Conservation (phyloP, 2,329 filamentous ascomycete genomes). For the Neophaeococcomyces mojaviensis region DNA sequence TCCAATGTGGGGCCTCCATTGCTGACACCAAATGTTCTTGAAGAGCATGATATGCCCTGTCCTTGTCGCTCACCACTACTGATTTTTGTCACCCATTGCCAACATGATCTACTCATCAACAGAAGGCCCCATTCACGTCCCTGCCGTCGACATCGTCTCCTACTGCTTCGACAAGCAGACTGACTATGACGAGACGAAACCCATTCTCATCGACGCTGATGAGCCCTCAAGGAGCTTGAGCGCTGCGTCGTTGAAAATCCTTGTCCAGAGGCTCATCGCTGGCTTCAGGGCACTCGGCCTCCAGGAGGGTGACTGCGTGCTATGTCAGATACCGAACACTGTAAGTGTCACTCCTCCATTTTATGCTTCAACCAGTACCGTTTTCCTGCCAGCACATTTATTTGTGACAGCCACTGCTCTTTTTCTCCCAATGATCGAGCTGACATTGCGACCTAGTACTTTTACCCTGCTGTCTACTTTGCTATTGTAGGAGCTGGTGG, state of each 20-base stretch:
- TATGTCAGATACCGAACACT: conserved; percentile 2
- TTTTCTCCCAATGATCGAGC: background rate
- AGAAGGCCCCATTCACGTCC: conserved; percentile 2
- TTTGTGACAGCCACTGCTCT: background rate
- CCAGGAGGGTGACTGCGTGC: conserved; percentile 44
- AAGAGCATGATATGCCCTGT: background rate
- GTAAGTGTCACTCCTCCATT: conserved; percentile 30
- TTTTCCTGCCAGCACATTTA: background rate
- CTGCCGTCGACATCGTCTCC: conserved; percentile 31
- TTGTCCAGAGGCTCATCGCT: conserved; percentile 44
- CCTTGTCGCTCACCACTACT: background rate
- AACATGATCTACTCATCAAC: conserved; percentile 1
- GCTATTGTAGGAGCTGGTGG: conserved; percentile 42
- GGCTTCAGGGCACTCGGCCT: conserved; percentile 45
- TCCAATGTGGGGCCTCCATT: background rate
- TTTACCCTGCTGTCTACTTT: conserved; percentile 32
- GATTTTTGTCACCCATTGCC: background rate
- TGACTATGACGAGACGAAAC: conserved; percentile 30
- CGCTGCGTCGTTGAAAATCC: conserved; percentile 17
- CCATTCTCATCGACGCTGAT: conserved; percentile 14
- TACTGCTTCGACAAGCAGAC: conserved; percentile 34
- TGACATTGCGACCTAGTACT: conserved; percentile 23
- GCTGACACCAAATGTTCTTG: background rate
- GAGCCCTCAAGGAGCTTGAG: conserved; percentile 3
- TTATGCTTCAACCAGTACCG: conserved; percentile 42